Evolutionary conservation across 768 basidiomycete genomes (phyloP).

Genomic region (Boletus tomentosulus): DNA sequence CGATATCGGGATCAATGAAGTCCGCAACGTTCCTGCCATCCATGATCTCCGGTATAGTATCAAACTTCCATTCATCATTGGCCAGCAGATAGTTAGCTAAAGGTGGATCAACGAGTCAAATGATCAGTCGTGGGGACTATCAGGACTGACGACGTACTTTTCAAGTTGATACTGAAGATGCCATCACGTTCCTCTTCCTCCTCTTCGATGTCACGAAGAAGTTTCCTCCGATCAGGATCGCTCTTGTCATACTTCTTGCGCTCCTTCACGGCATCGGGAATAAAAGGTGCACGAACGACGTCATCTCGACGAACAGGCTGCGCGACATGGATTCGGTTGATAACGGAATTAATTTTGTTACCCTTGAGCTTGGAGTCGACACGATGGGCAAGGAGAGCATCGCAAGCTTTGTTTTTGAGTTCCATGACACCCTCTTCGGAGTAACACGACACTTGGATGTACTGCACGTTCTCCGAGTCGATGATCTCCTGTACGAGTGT

Average conservation of each 20-base stretch:
- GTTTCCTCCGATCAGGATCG: constrained; percentile 69
- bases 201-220: constrained; percentile 79
- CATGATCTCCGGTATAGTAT: constrained; percentile 97
- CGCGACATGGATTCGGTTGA: constrained; percentile 95
- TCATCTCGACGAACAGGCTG: constrained; percentile 89
- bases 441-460: constrained; percentile 87
- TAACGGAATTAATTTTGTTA: constrained; percentile 84
- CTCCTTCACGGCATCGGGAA: constrained; percentile 78
- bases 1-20: constrained; percentile 97
- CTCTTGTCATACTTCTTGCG: constrained; percentile 82
- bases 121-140: background rate
- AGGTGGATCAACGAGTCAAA: constrained; percentile 6
- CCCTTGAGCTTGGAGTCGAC: constrained; percentile 95
- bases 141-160: constrained; percentile 48
- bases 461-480: constrained; percentile 61
- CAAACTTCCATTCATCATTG: constrained; percentile 92
- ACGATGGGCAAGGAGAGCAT: constrained; percentile 89
- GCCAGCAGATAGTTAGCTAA: constrained; percentile 87
- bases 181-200: constrained; percentile 82
- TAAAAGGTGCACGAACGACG: constrained; percentile 80
- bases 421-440: constrained; percentile 98
- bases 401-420: constrained; percentile 93
- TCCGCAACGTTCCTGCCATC: constrained; percentile 98
- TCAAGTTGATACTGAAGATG: constrained; percentile 86
- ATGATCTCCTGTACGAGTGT: constrained; percentile 87